Conservation (phyloP, 169 alveolate genomes). For the Babesia ovis region DNA sequence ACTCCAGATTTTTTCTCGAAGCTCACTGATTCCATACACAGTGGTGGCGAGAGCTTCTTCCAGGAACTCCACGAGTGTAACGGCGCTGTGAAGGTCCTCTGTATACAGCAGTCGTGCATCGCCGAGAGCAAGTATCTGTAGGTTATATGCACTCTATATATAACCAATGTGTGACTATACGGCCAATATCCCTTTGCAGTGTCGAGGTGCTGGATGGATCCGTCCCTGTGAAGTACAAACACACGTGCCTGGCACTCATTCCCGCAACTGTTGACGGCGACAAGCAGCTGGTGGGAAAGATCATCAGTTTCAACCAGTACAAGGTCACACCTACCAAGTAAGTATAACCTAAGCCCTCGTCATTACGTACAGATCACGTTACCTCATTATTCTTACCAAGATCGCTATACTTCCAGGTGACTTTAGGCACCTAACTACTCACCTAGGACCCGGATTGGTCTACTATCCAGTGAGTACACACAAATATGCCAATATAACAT, state of each 20-base stretch:
- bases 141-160: neutral
- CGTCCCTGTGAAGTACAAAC: constrained; percentile 62
- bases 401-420: constrained; percentile 60
- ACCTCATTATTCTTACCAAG: constrained; percentile 59
- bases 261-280: constrained; percentile 64
- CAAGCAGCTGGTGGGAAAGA: constrained; percentile 52
- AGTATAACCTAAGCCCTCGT: neutral
- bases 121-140: constrained; percentile 66
- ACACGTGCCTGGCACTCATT: constrained; percentile 63
- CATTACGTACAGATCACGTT: constrained; percentile 44
- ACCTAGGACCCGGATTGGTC: constrained; percentile 44
- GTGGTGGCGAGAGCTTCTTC: constrained; percentile 33
- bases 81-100: constrained; percentile 49
- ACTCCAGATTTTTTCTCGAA: constrained; percentile 53
- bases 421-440: constrained; percentile 47
- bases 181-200: constrained; percentile 4
- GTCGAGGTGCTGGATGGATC: constrained; percentile 66
- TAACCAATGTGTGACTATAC: neutral
- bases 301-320: constrained; percentile 62
- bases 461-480: constrained; percentile 45
- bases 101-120: constrained; percentile 61
- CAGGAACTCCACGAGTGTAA: constrained; percentile 58
- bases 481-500: neutral
- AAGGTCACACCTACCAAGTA: constrained; percentile 62
- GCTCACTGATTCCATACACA: constrained; percentile 46